phyloP scores from a whole-genome alignment of 441 rosid genomes.

The Erodium trifolium region DNA sequence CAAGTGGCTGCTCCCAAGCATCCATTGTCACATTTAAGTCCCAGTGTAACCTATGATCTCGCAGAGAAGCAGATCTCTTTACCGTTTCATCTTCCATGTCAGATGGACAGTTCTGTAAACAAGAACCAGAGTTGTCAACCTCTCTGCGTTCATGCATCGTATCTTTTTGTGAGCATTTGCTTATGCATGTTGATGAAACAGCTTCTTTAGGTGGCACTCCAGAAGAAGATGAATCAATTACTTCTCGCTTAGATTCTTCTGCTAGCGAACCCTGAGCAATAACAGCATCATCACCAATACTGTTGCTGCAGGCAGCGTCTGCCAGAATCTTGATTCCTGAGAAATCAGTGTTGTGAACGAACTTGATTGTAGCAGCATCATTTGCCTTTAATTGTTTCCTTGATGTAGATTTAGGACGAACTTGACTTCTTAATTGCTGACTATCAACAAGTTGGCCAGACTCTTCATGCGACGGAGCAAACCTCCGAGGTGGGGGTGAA shows the following conservation, averaged over 20 bases:
- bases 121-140: constrained; percentile 1
- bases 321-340: constrained; percentile 58
- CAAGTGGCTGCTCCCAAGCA: constrained; percentile 45
- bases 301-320: constrained; percentile 36
- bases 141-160: constrained; percentile 19
- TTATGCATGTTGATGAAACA: constrained; percentile 11
- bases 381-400: constrained; percentile 10
- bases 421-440: constrained; percentile 18
- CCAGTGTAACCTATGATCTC: constrained; percentile 35
- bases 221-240: constrained; percentile 17
- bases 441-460: constrained; percentile 16
- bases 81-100: constrained; percentile 17
- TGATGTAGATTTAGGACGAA: constrained; percentile 9
- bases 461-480: constrained; percentile 14
- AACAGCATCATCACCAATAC: constrained; percentile 21
- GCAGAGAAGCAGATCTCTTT: constrained; percentile 15
- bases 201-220: constrained; percentile 17
- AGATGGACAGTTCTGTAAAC: constrained; percentile 16
- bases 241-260: constrained; percentile 21
- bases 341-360: constrained; percentile 24
- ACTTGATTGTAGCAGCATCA: constrained; percentile 18
- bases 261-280: constrained; percentile 12
- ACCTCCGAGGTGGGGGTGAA: constrained; percentile 23
- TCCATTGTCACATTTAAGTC: constrained; percentile 51
- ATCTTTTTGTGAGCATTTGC: constrained; percentile 14